Conservation (phyloP, 2,329 filamentous ascomycete genomes). For the Fusarium sp. region DNA sequence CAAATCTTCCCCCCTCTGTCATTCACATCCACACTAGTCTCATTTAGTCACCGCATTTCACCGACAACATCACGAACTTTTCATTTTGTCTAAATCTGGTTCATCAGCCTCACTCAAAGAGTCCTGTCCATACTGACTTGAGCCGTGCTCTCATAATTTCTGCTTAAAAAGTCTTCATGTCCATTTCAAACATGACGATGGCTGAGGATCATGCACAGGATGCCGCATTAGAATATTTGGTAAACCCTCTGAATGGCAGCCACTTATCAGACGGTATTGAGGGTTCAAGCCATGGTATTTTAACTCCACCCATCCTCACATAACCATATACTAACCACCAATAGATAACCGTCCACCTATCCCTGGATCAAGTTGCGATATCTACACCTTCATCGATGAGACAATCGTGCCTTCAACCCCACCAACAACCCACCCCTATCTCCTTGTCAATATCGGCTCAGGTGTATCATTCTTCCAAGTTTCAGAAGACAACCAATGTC, state of each 20-base stretch:
- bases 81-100: background rate
- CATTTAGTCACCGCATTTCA: slow-evolving; percentile 21
- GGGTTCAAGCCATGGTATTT: slow-evolving; percentile 19
- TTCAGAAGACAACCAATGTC: slow-evolving; percentile 83
- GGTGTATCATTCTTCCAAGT: slow-evolving; percentile 98
- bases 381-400: slow-evolving; percentile 93
- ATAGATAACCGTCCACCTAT: slow-evolving; percentile 14
- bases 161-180: fast-evolving
- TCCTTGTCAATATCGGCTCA: slow-evolving; percentile 97
- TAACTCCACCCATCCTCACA: no score
- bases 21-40: slow-evolving; percentile 6
- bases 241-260: background rate
- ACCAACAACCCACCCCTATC: slow-evolving; percentile 89
- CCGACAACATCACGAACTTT: background rate
- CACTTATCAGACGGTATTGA: slow-evolving; percentile 18
- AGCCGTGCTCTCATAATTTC: background rate
- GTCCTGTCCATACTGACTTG: no score
- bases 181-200: background rate
- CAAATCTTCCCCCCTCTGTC: slow-evolving; percentile 11
- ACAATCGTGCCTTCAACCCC: slow-evolving; percentile 89
- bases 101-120: background rate
- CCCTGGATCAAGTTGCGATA: slow-evolving; percentile 66
- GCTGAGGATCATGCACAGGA: background rate
- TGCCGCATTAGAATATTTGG: background rate
- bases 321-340: fast-evolving